Conservation (phyloP, 2,329 filamentous ascomycete species). For the Trichoderma koningiopsis region DNA sequence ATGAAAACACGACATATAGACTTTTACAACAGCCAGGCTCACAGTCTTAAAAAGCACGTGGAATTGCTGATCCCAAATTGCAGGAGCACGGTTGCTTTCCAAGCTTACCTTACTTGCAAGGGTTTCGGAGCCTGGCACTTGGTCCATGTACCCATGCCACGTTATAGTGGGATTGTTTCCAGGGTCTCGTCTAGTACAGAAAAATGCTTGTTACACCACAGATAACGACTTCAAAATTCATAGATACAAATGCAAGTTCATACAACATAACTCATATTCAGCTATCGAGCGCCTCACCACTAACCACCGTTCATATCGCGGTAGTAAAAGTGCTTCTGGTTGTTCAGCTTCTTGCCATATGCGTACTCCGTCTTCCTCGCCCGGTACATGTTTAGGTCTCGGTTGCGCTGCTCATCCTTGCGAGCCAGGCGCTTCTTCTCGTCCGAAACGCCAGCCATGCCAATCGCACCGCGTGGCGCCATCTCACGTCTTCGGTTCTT, state of each 20-base stretch:
- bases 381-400: conserved; percentile 64
- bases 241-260: not conserved
- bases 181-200: not conserved
- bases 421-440: conserved; percentile 70
- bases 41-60: not conserved
- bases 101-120: not conserved
- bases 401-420: conserved; percentile 68
- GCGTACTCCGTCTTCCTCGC: conserved; percentile 67
- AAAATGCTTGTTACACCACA: not conserved
- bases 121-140: not conserved
- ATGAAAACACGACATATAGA: not conserved
- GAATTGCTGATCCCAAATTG: not conserved
- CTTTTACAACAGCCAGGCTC: not conserved
- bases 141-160: not conserved
- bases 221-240: not conserved
- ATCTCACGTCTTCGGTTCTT: conserved; percentile 54
- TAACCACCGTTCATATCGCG: conserved; percentile 50
- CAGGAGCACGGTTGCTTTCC: not conserved
- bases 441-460: conserved; percentile 78
- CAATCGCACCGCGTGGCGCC: conserved; percentile 69
- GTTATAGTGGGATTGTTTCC: not conserved
- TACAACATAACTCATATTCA: conserved; percentile 1
- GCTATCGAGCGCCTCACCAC: conserved; percentile 18
- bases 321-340: conserved; percentile 66
- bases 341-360: conserved; percentile 73